Conservation (phyloP, 352 stramenopile genomes). For the Phytophthora fragariaefolia region DNA sequence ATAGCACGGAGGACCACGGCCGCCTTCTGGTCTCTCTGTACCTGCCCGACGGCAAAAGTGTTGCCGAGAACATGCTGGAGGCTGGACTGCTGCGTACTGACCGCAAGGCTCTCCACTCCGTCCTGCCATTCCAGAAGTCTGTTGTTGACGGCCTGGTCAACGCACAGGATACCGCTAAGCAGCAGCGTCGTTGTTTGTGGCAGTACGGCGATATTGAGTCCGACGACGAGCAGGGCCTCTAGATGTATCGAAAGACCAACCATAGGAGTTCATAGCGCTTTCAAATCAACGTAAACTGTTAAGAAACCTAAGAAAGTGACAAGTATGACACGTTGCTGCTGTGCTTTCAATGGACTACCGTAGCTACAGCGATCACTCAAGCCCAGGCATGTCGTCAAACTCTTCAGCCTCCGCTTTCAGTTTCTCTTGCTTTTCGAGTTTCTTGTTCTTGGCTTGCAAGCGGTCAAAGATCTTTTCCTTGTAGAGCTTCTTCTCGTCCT, state of each 20-base stretch:
- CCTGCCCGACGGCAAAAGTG: constrained; percentile 72
- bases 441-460: constrained; percentile 84
- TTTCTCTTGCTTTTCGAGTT: constrained; percentile 71
- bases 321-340: constrained; percentile 8
- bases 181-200: constrained; percentile 94
- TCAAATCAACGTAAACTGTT: constrained; percentile 29
- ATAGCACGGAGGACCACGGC: constrained; percentile 76
- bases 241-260: constrained; percentile 14
- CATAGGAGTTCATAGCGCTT: constrained; percentile 31
- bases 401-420: constrained; percentile 68
- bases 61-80: constrained; percentile 92
- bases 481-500: constrained; percentile 90
- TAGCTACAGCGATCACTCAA: constrained; percentile 69
- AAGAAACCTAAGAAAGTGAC: constrained; percentile 25
- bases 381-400: constrained; percentile 85
- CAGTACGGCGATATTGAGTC: constrained; percentile 97
- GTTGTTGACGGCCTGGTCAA: constrained; percentile 90
- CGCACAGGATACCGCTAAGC: constrained; percentile 93
- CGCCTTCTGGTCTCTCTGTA: constrained; percentile 80
- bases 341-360: constrained; percentile 32
- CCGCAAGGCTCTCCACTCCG: constrained; percentile 75
- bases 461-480: constrained; percentile 91
- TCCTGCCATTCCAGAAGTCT: constrained; percentile 74
- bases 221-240: constrained; percentile 86
- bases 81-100: constrained; percentile 90